Evolutionary conservation across 208 protist species (phyloP), one percentile per base, ranked within the genome.

Genomic region (Leishmania turanica): DNA sequence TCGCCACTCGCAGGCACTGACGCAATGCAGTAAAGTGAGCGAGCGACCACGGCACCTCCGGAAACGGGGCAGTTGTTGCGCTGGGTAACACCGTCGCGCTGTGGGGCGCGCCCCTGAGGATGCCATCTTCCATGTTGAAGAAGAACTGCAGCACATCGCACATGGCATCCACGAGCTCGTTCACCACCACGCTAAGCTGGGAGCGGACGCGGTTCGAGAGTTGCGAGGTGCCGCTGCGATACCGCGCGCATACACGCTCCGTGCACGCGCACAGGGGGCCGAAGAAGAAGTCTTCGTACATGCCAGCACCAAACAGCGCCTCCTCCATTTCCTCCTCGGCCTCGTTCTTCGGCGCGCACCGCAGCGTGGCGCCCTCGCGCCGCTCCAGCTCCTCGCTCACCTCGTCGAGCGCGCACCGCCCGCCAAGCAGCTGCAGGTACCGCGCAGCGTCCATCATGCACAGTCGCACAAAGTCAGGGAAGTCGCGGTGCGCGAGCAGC

Each of bases 391-490:
- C 85, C 76, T 88, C 86, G 56, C 79, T 84, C 9, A 87, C 60
- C 34, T 85, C 83, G 0, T 79, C 51, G 31, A 79, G 70, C 21
- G 62, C 47, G 53, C 21, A 79, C 37, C 45, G 70, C 60, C 86
- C 86, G 37, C 81, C 83, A n/a, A 84, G 77, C n/a, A 90, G 86
- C 80, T 86, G 86, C 79, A 89, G 42, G 75, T 88, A 90, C 34
- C 83, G 82, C 51, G 64, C 74, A 40, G 78, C 68, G 47, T 89
- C 88, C 70, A 89, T 78, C 74, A 73, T 81, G 80, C 88, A 91
- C 62, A 84, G 62, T 19, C 73, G 82, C 54, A 92, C 31, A 53
- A 88, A 88, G 68, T 83, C 79, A 0, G 78, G 54, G 42, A 92
- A 92, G 68, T 76, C 56, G 37, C 81, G 81, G 77, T 91, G 88